Evolutionary conservation across 139 green algal genomes (phyloP), one percentile per base, ranked within the genome.

Genomic region (Chlorella ohadii): DNA sequence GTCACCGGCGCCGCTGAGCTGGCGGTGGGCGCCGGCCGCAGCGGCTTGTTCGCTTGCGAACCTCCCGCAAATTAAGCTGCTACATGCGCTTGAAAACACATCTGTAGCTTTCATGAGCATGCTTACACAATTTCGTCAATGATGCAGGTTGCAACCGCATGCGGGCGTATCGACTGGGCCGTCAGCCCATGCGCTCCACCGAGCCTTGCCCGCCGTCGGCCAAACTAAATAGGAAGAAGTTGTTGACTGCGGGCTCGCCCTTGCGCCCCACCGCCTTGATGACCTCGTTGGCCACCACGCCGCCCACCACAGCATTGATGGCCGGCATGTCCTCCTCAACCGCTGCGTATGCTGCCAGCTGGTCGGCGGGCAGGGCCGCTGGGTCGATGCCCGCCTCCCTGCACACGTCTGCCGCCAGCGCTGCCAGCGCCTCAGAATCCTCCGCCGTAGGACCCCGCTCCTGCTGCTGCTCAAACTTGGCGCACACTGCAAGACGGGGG

Each of bases 251-350:
- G 15, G 95, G 96, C 36, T 91, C 86, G 2, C 89, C 90, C 39
- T 93, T 94, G 7, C 81, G 34, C 23, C 93, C 96, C 16, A 99
- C 84, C 25, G 89, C 90, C n/a, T 94, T 93, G n/a, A 98, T 85
- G 25, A 97, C 81, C 72, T 97, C 94, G 75, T 98, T 97, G 4
- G 91, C 94, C 33, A 98, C 81, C 33, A 97, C 86, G 23, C 96
- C 96, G 0, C 96, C 96, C 41, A 98, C 79, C 16, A 99, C 82
- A 9, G 96, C 92, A 64, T 89, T 91, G 34, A 96, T 88, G 28
- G 95, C 88, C 0, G 93, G 83, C 73, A 94, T 87, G 75, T 94
- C 93, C 31, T 34, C 72, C 27, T 27, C 77, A 22, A 34, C 25
- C 15, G 56, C 41, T 5, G 84, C 38, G 67, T 84, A 88, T 7